phyloP scores from a whole-genome alignment of 75 land plant species.

The Sequoiadendron giganteum region DNA sequence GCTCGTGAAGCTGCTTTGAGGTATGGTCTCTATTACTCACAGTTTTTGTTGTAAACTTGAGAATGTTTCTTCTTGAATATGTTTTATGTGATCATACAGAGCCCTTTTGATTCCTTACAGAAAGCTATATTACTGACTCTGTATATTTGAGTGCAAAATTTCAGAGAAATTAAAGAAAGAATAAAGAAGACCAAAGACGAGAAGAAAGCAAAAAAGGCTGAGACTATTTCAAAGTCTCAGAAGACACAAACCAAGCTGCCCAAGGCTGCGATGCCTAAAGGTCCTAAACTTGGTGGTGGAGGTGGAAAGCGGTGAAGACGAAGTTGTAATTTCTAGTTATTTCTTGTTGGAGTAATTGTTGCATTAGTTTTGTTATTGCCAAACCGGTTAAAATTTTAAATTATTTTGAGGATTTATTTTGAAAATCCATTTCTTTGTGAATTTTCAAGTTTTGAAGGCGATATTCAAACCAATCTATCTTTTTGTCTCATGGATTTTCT shows the following conservation, averaged over 20 bases:
- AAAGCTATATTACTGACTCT: background rate
- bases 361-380: background rate
- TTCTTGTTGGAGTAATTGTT: background rate
- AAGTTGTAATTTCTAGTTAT: background rate
- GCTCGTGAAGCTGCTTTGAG: conserved; percentile 87
- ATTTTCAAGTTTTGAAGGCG: background rate
- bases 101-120: background rate
- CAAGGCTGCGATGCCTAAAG: conserved; percentile 56
- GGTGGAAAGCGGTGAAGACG: conserved; percentile 59
- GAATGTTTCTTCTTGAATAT: background rate
- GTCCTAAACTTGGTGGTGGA: conserved; percentile 67
- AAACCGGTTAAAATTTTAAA: background rate
- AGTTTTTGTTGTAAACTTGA: background rate
- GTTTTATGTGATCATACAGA: background rate
- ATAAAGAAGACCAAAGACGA: conserved; percentile 87
- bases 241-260: conserved; percentile 43
- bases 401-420: background rate
- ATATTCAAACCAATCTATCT: background rate
- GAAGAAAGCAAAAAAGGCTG: conserved; percentile 85
- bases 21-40: conserved; percentile 7
- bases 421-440: background rate
- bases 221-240: conserved; percentile 48
- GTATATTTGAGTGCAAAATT: background rate
- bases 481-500: background rate
- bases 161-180: conserved; percentile 79